Conservation (phyloP, 129 eudicot genomes). For the Arctium lappa region DNA sequence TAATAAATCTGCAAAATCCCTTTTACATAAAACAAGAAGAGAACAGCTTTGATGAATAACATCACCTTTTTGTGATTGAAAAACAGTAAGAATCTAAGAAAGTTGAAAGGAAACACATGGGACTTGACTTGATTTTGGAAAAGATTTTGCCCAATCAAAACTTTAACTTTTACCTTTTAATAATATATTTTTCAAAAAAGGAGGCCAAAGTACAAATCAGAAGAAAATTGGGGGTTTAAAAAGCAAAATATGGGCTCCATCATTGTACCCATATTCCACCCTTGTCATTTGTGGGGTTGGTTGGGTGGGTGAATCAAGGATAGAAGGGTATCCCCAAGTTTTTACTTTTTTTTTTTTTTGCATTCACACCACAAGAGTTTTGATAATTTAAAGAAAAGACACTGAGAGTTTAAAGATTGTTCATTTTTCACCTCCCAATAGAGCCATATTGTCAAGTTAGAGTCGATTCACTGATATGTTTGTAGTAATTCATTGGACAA, state of each 20-base stretch:
- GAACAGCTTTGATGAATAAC: slow-evolving; percentile 21
- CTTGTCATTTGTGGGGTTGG: slow-evolving; percentile 12
- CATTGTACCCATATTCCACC: slow-evolving; percentile 24
- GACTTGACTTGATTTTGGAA: slow-evolving; percentile 20
- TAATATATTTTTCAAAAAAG: slow-evolving; percentile 8
- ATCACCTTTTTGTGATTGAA: slow-evolving; percentile 26
- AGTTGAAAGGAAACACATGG: slow-evolving; percentile 26
- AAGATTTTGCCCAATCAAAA: background rate
- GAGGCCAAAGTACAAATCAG: slow-evolving; percentile 21
- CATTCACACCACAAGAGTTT: background rate
- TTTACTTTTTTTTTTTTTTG: background rate
- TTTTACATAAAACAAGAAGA: background rate
- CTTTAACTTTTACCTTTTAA: slow-evolving; percentile 30
- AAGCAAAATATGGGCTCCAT: slow-evolving; percentile 28
- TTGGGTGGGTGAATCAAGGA: background rate
- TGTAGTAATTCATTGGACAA: background rate
- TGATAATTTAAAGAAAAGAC: background rate
- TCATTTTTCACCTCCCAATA: background rate
- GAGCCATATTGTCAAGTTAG: background rate
- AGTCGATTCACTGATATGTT: background rate
- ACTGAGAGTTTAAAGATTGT: background rate
- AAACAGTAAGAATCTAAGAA: slow-evolving; percentile 28
- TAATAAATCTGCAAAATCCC: background rate
- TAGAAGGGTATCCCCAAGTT: background rate
- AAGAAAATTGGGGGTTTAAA: slow-evolving; percentile 18